Base-by-base conservation (phyloP, 2,329 filamentous ascomycete genomes). In the Shiraia sp. region DNA sequence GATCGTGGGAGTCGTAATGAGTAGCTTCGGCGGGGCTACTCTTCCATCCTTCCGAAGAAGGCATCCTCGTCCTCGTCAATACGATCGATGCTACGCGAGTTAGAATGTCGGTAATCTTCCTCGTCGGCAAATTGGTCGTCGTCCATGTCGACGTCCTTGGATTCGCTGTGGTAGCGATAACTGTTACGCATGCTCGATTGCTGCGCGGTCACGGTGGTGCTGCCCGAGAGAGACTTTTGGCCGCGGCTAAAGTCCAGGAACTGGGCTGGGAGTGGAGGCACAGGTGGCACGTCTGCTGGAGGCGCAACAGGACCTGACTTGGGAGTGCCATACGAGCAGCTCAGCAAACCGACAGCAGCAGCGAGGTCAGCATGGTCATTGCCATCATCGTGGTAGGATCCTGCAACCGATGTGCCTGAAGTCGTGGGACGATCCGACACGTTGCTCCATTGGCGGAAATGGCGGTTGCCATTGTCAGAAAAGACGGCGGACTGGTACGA, bases 21-120 rank as follows among this genome's bases (percentile, higher is more conserved):
- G n/a, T n/a, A n/a, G n/a, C n/a, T n/a, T n/a, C n/a, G n/a, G n/a
- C n/a, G n/a, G n/a, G n/a, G n/a, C n/a, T 59, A 70, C 49, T 95
- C 90, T 72, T 99, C 93, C 92, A 97, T 97, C 56, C 83, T 83
- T 42, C 91, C 91, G 75, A 99, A 99, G 60, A 97, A 87, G 64
- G 91, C 91, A 54, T 96, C 91, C 55, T 97, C 92, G 50, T 95
- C 90, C 58, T 96, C 91, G 58, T 95, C 88, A 68, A 84, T 86
- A 49, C 86, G 65, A 36, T 81, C 80, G 40, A 81, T 79, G 45
- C 63, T 64, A 48, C 59, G 63, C 32, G 63, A 63, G 40, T 66
- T 57, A 51, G 64, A 57, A 33, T 63, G 62, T 37, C 72, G 76
- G 60, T 83, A 83, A 48, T 87, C 83, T 47, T 87, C 83, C 40